Evolutionary conservation across 108 stramenopile genomes (phyloP).

Genomic region (Nitzschia inconspicua): DNA sequence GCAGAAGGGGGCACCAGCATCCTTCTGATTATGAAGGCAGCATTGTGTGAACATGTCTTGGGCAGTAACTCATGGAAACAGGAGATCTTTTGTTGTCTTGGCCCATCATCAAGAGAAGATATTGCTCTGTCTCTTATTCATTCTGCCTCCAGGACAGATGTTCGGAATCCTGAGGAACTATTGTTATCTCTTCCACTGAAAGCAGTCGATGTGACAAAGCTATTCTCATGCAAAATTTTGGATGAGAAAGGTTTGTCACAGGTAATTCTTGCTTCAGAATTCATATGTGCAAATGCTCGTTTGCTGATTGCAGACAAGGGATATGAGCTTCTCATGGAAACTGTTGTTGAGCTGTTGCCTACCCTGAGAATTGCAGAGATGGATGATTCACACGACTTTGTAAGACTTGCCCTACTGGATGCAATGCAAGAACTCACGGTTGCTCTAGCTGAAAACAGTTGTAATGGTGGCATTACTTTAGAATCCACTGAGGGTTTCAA

Average conservation of each 20-base stretch:
- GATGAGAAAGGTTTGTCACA: conserved; percentile 29
- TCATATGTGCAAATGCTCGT: conserved; percentile 35
- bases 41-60: conserved; percentile 48
- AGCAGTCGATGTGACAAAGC: conserved; percentile 41
- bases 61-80: conserved; percentile 61
- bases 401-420: conserved; percentile 11
- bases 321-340: conserved; percentile 7
- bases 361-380: conserved; percentile 3
- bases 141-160: conserved; percentile 22
- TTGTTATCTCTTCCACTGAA: conserved; percentile 61
- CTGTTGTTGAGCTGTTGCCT: conserved; percentile 23
- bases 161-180: conserved; percentile 36
- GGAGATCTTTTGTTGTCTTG: conserved; percentile 56
- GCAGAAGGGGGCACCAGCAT: too few species aligned
- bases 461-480: too few species aligned
- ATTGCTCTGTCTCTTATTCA: conserved; percentile 31
- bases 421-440: conserved; percentile 7
- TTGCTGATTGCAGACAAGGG: conserved; percentile 4
- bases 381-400: conserved; percentile 21
- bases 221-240: conserved; percentile 25
- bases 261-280: conserved; percentile 59
- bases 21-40: too few species aligned
- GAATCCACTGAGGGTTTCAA: conserved; percentile 10
- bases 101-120: conserved; percentile 15
- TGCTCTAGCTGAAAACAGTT: not conserved